Conservation (phyloP, 805 yeast genomes). For the Candida ulmi region DNA sequence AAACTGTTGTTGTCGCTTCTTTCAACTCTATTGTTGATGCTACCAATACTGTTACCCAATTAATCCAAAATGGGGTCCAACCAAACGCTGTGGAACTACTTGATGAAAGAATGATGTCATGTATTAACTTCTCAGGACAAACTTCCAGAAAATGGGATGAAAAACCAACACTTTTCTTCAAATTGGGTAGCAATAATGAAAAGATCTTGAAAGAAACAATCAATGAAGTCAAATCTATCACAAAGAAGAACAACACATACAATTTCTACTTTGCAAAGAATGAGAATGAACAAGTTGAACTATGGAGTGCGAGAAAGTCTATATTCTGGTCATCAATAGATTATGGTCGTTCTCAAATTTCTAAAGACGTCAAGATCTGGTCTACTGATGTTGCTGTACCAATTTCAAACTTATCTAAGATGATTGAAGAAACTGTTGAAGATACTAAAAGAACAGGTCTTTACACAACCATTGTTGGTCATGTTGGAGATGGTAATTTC, state of each 20-base stretch:
- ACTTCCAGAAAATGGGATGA: constrained; percentile 49
- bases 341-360: constrained; percentile 44
- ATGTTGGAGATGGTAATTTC: constrained; percentile 78
- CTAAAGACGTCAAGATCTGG: constrained; percentile 47
- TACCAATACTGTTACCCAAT: constrained; percentile 56
- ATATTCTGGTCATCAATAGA: constrained; percentile 64
- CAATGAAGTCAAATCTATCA: constrained; percentile 42
- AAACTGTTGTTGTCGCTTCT: constrained; percentile 62
- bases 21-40: constrained; percentile 69
- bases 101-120: constrained; percentile 66
- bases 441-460: constrained; percentile 49
- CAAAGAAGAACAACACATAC: constrained; percentile 42
- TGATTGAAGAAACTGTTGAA: constrained; percentile 54
- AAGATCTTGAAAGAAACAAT: constrained; percentile 37
- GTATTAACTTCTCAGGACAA: constrained; percentile 52
- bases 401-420: constrained; percentile 52
- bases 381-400: constrained; percentile 83
- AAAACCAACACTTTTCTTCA: constrained; percentile 57
- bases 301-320: constrained; percentile 75
- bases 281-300: constrained; percentile 52
- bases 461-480: constrained; percentile 60
- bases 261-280: constrained; percentile 54
- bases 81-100: constrained; percentile 70
- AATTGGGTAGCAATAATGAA: constrained; percentile 47
- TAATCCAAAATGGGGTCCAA: constrained; percentile 56